Percentiles rank a stretch among this genome's conserved stretches.
These are phyloP conservation scores for Peterozyma toletana DNA, from an alignment of 805 yeast species.

Conservation along the genomic window DNA sequence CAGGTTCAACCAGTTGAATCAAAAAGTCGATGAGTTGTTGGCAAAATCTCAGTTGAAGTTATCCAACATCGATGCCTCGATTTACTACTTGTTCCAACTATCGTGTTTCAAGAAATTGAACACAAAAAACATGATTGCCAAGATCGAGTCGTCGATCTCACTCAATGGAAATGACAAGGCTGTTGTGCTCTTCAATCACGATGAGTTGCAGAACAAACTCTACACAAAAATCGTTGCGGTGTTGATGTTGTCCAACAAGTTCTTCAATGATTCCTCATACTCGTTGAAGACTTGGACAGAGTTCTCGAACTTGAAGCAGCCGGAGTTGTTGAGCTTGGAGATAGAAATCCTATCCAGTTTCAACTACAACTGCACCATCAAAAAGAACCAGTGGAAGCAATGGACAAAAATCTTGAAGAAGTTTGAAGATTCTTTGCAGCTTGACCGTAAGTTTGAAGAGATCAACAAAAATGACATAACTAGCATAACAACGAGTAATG, in stretches of 20 bases:
- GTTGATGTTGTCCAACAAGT: constrained; percentile 5
- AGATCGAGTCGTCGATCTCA: not conserved
- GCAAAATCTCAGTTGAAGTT: not conserved
- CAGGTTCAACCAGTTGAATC: no score
- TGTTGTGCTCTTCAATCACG: not conserved
- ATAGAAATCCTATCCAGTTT: not conserved
- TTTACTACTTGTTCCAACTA: not conserved
- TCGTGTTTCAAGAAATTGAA: not conserved
- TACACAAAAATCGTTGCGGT: constrained; percentile 1
- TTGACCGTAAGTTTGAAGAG: not conserved
- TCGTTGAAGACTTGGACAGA: constrained; percentile 4
- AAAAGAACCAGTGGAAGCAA: not conserved
- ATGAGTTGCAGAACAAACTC: not conserved
- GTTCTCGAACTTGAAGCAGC: not conserved
- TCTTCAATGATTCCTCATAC: constrained; percentile 3
- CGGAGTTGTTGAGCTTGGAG: not conserved
- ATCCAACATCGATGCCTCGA: not conserved
- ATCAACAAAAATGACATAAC: not conserved
- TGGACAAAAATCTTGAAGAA: not conserved
- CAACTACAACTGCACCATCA: not conserved
- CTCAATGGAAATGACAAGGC: not conserved
- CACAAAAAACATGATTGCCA: not conserved
- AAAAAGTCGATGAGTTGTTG: no score
- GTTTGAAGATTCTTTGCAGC: not conserved
- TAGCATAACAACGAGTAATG: not conserved